These are phyloP conservation scores for Mycena latifolia DNA, from an alignment of 768 basidiomycete genomes.

Conservation along the genomic window DNA sequence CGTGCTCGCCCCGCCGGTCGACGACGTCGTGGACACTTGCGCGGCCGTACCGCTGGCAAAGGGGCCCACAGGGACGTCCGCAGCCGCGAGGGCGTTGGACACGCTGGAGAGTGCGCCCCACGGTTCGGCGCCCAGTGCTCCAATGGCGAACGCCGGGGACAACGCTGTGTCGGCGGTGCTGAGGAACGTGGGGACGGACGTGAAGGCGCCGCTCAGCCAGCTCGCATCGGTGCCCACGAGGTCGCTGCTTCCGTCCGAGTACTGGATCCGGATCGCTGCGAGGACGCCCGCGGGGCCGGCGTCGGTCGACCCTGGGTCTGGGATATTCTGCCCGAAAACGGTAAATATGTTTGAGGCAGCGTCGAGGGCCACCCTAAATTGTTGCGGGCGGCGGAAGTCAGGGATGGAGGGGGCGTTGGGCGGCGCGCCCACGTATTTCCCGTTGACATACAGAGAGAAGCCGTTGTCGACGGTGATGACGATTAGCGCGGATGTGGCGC, in stretches of 20 bases:
- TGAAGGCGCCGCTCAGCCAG: constrained; percentile 23
- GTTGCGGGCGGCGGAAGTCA: constrained; percentile 1
- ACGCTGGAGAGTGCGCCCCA: background rate
- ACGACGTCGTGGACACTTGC: background rate
- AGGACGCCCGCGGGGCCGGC: constrained; percentile 22
- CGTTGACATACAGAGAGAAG: constrained; percentile 26
- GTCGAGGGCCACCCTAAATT: constrained; percentile 17
- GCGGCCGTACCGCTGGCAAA: constrained; percentile 10
- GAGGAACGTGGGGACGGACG: constrained; percentile 5
- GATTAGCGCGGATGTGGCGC: constrained; percentile 14
- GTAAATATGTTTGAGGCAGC: constrained; percentile 18
- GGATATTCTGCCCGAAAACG: constrained; percentile 18
- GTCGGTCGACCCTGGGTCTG: background rate
- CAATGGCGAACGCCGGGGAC: background rate
- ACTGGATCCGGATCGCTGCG: constrained; percentile 12
- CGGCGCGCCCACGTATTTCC: constrained; percentile 8
- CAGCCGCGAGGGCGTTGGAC: constrained; percentile 19
- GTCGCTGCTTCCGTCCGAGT: constrained; percentile 19
- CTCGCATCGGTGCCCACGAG: constrained; percentile 14
- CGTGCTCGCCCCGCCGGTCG: background rate
- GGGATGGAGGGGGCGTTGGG: background rate
- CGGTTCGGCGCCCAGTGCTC: background rate
- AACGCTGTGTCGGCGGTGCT: background rate
- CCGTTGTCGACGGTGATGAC: constrained; percentile 24
- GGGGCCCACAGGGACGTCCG: constrained; percentile 13